These are phyloP conservation scores for Gillenia trifoliata DNA, from an alignment of 306 rosid genomes.

Conservation along the genomic window DNA sequence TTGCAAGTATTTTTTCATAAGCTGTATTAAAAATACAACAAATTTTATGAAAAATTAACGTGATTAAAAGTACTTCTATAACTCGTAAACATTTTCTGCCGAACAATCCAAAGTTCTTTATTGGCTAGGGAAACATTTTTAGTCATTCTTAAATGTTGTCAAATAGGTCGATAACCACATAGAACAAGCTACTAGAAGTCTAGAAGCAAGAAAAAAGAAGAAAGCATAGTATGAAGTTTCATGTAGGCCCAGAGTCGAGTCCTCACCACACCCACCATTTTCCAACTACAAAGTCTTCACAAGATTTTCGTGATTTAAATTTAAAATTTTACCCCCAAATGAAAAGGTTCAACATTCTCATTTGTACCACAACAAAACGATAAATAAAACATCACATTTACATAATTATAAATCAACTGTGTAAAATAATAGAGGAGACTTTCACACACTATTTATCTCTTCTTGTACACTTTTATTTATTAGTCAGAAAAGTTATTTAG, in stretches of 20 bases:
- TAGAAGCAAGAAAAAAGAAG: not conserved
- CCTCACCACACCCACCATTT: not conserved
- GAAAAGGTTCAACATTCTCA: conserved; percentile 19
- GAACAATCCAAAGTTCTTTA: no score
- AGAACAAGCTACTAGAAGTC: not conserved
- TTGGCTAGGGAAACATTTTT: no score
- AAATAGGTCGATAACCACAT: not conserved
- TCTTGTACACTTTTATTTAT: not conserved
- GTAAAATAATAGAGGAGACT: not conserved
- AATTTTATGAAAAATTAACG: no score
- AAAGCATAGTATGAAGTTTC: not conserved
- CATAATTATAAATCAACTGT: no score
- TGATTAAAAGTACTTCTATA: not conserved
- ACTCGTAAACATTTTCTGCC: not conserved
- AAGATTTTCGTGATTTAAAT: conserved; percentile 23
- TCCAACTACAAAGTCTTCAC: conserved; percentile 19
- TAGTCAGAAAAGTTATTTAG: no score
- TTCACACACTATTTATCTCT: not conserved
- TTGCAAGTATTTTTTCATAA: no score
- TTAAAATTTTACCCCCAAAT: conserved; percentile 12
- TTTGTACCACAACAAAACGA: conserved; percentile 21
- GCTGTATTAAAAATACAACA: no score
- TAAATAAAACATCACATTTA: conserved; percentile 30
- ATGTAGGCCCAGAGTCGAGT: not conserved
- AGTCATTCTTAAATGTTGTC: no score